Evolutionary conservation across 164 flowering plant species (phyloP).

Genomic region (Vitis vinifera): ASM3070453v1 NC_081817.1:27398001-27398500

Average conservation of each 20-base stretch:
- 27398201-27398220: conserved; percentile 5
- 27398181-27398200: conserved; percentile 16
- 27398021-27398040: too few relatives aligned
- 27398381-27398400: too few relatives aligned
- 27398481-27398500: neutral
- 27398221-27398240: neutral
- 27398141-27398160: neutral
- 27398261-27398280: neutral
- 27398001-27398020: too few relatives aligned
- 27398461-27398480: neutral
- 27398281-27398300: conserved; percentile 5
- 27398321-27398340: neutral
- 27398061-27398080: too few relatives aligned
- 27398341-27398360: too few relatives aligned
- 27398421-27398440: too few relatives aligned
- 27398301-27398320: neutral
- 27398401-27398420: too few relatives aligned
- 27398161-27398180: neutral
- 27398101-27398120: neutral
- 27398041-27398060: too few relatives aligned
- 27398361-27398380: too few relatives aligned
- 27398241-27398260: neutral
- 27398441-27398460: neutral
- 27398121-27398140: neutral
- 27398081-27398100: neutral